Evolutionary conservation across 1,139 yeast genomes (phyloP).

Genomic region (Yamadazyma taylorii): DNA sequence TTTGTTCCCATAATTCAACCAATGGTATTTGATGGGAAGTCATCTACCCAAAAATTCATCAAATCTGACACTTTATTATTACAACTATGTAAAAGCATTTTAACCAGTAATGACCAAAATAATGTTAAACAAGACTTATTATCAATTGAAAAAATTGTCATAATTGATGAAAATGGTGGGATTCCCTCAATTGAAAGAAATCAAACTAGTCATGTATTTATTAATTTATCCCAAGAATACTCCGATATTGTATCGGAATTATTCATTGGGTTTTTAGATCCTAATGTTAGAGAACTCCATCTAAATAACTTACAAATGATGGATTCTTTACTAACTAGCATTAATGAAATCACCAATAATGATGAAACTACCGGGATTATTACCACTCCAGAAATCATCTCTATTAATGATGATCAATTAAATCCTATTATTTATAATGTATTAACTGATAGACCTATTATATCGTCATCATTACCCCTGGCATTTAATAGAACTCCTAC

Average conservation of each 20-base stretch:
- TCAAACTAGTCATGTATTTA: constrained; percentile 82
- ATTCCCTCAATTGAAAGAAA: constrained; percentile 83
- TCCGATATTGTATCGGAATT: constrained; percentile 65
- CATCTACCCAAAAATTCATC: constrained; percentile 30
- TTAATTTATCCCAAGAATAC: constrained; percentile 82
- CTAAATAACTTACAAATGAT: constrained; percentile 54
- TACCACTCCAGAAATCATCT: constrained; percentile 45
- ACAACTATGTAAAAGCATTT: constrained; percentile 28
- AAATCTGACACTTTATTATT: constrained; percentile 35
- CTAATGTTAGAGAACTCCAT: constrained; percentile 49
- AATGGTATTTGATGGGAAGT: constrained; percentile 42
- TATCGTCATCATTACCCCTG: constrained; percentile 88
- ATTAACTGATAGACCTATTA: constrained; percentile 87
- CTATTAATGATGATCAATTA: constrained; percentile 43
- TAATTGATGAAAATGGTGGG: constrained; percentile 83
- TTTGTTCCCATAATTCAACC: constrained; percentile 65
- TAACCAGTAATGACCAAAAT: constrained; percentile 13
- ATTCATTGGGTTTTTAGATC: constrained; percentile 50
- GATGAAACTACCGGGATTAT: constrained; percentile 48
- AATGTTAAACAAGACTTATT: constrained; percentile 27
- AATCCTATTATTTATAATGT: constrained; percentile 89
- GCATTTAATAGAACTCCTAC: constrained; percentile 63
- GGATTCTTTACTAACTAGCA: constrained; percentile 40
- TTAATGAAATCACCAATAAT: constrained; percentile 30
- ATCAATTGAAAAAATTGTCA: constrained; percentile 75